Evolutionary conservation across 768 basidiomycete species (phyloP).

Genomic region (Lactarius tabidus): DNA sequence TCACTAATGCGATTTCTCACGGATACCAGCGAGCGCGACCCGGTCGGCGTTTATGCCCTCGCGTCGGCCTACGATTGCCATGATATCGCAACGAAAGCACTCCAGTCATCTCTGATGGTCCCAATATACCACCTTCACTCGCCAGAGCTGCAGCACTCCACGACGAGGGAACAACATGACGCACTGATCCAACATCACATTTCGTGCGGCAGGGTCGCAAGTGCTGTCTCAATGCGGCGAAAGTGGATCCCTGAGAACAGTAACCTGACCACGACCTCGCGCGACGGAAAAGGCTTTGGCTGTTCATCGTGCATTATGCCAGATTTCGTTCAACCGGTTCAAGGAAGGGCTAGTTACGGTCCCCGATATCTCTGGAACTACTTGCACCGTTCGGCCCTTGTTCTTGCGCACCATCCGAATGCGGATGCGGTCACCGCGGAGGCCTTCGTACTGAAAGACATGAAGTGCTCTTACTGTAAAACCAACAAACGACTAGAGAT

Average conservation of each 20-base stretch:
- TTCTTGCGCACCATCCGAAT: slow-evolving; percentile 11
- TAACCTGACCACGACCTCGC: neutral
- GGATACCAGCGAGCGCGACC: slow-evolving; percentile 8
- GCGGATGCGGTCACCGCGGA: neutral
- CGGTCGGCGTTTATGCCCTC: slow-evolving; percentile 18
- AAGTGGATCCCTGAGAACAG: neutral
- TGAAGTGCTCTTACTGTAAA: neutral
- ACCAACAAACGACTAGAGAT: neutral
- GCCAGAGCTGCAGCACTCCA: slow-evolving; percentile 4
- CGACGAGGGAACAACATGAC: slow-evolving; percentile 10
- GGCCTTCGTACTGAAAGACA: slow-evolving; percentile 2
- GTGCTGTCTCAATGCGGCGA: slow-evolving; percentile 3
- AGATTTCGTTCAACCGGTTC: neutral
- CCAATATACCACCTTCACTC: neutral
- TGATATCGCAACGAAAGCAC: neutral
- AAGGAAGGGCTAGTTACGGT: neutral
- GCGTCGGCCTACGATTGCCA: neutral
- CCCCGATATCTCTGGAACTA: slow-evolving; percentile 13
- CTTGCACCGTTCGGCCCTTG: slow-evolving; percentile 11
- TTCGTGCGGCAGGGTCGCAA: slow-evolving; percentile 10
- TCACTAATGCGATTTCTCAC: neutral
- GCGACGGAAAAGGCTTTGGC: neutral
- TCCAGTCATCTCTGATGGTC: neutral
- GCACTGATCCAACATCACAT: slow-evolving; percentile 7
- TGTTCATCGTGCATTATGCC: neutral